Conservation (phyloP, 257 asterid species). For the Forsythia viridissima region DNA sequence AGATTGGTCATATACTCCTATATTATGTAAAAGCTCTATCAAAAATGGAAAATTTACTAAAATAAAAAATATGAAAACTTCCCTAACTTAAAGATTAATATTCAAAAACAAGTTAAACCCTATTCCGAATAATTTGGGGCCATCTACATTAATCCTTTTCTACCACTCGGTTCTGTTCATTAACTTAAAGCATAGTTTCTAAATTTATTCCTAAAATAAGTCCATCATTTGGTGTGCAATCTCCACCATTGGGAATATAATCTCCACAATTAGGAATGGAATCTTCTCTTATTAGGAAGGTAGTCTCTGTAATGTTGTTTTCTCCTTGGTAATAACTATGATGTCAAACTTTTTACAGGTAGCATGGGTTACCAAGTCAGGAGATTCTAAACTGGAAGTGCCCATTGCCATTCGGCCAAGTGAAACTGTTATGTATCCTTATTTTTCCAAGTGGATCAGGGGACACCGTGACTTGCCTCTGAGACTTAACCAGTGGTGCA, state of each 20-base stretch:
- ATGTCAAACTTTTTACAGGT: conserved; percentile 51
- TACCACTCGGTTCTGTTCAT: not conserved
- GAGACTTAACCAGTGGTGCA: conserved; percentile 97
- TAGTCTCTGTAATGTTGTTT: not conserved
- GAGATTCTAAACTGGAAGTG: conserved; percentile 85
- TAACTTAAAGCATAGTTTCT: not conserved
- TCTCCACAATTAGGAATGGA: not conserved
- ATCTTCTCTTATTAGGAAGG: not conserved
- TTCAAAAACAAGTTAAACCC: no score
- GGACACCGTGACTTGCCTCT: conserved; percentile 98
- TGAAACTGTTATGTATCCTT: conserved; percentile 99
- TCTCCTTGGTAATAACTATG: not conserved
- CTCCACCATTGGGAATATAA: not conserved
- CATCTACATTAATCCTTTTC: not conserved
- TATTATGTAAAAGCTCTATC: no score
- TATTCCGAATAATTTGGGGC: no score
- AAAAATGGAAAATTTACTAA: no score
- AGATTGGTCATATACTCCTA: no score
- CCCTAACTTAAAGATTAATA: no score
- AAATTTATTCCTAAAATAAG: not conserved
- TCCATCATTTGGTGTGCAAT: not conserved
- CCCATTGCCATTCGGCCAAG: conserved; percentile 99
- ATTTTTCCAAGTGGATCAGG: conserved; percentile 95
- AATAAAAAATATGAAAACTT: no score
- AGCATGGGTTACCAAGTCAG: conserved; percentile 94